Evolutionary conservation across 352 stramenopile species (phyloP).

Genomic region (Phytopythium oedochilum): DNA sequence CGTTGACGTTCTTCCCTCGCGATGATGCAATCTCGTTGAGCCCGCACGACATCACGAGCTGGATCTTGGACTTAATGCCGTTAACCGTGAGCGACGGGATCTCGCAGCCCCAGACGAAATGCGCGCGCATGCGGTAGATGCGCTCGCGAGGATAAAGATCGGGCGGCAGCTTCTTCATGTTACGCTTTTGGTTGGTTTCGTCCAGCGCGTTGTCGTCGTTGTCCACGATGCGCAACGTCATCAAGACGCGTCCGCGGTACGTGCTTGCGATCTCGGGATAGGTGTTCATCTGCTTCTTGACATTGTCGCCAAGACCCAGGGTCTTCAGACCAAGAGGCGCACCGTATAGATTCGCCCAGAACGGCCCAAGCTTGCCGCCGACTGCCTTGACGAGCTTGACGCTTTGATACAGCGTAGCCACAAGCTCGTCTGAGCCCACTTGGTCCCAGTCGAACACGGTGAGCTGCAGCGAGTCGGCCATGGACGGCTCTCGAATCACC

Average conservation of each 20-base stretch:
- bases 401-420: constrained; percentile 67
- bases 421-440: constrained; percentile 67
- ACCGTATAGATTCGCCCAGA: constrained; percentile 82
- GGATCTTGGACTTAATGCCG: constrained; percentile 77
- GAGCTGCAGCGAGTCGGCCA: constrained; percentile 74
- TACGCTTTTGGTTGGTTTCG: constrained; percentile 81
- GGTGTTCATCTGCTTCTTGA: constrained; percentile 85
- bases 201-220: constrained; percentile 73
- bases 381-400: constrained; percentile 69
- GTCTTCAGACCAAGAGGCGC: constrained; percentile 52
- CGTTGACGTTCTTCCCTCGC: constrained; percentile 66
- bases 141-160: constrained; percentile 54
- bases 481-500: constrained; percentile 71
- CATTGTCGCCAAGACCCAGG: constrained; percentile 47
- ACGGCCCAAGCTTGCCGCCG: constrained; percentile 42
- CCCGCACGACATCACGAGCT: constrained; percentile 61
- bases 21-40: constrained; percentile 57
- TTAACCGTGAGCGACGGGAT: constrained; percentile 72
- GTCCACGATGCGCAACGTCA: constrained; percentile 66
- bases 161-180: constrained; percentile 59
- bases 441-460: constrained; percentile 77
- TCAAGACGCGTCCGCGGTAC: constrained; percentile 77
- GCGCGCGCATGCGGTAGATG: constrained; percentile 68
- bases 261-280: constrained; percentile 78
- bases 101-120: constrained; percentile 71